Conservation (phyloP, 352 stramenopile genomes). For the Phytophthora colocasiae region DNA sequence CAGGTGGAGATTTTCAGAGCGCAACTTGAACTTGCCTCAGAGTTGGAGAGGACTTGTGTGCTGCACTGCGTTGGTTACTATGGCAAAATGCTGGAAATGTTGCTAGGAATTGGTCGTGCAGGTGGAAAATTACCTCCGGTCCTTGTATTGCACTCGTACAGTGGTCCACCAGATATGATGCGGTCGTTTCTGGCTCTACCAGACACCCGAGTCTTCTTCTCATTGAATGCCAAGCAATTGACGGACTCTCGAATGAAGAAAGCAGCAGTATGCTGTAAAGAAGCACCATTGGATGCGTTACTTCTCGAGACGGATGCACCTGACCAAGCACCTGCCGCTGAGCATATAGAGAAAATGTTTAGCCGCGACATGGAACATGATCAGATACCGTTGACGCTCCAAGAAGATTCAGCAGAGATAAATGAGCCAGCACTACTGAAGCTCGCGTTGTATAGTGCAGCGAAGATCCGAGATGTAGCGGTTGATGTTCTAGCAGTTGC, state of each 20-base stretch:
- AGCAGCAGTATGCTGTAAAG: slow-evolving; percentile 41
- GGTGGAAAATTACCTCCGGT: slow-evolving; percentile 44
- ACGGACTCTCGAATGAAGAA: slow-evolving; percentile 48
- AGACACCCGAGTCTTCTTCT: slow-evolving; percentile 68
- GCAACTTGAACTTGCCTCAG: slow-evolving; percentile 59
- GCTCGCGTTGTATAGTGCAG: slow-evolving; percentile 51
- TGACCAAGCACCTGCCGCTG: slow-evolving; percentile 55
- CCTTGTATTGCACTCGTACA: slow-evolving; percentile 79
- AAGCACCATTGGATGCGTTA: slow-evolving; percentile 53
- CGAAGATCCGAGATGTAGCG: slow-evolving; percentile 42
- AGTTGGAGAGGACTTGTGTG: slow-evolving; percentile 64
- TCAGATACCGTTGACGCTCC: slow-evolving; percentile 23
- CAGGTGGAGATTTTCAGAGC: slow-evolving; percentile 59
- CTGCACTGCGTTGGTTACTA: slow-evolving; percentile 81
- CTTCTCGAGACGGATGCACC: slow-evolving; percentile 81
- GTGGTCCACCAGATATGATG: slow-evolving; percentile 63
- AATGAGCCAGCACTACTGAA: slow-evolving; percentile 68
- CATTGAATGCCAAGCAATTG: slow-evolving; percentile 78
- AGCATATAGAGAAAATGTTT: slow-evolving; percentile 29
- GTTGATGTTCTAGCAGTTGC: slow-evolving; percentile 42
- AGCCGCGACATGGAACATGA: background rate
- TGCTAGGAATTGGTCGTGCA: slow-evolving; percentile 26
- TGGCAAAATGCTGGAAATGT: slow-evolving; percentile 71
- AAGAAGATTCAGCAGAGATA: slow-evolving; percentile 26
- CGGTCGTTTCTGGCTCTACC: slow-evolving; percentile 52